Percentiles rank a stretch among this genome's conserved stretches.
Conservation (phyloP, 257 asterid genomes). For the Fraxinus pennsylvanica region DNA sequence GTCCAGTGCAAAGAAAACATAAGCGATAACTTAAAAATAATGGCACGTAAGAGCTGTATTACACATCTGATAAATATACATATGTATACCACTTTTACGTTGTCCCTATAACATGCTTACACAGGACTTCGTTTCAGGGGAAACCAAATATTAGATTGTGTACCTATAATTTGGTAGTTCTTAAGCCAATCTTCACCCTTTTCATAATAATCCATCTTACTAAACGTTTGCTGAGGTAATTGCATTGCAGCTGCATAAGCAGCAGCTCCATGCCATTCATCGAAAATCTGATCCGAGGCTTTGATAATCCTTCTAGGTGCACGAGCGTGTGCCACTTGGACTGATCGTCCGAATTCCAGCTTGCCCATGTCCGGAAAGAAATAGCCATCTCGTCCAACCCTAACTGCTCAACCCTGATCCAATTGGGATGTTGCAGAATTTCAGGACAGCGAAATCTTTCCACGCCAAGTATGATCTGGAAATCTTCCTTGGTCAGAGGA, state of each 20-base stretch:
- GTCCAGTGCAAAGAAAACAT: background rate
- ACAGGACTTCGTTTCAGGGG: background rate
- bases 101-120: too few species aligned
- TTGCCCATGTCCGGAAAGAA: too few species aligned
- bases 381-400: slow-evolving; percentile 28
- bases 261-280: slow-evolving; percentile 99
- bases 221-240: slow-evolving; percentile 71
- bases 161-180: slow-evolving; percentile 57
- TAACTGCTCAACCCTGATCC: slow-evolving; percentile 77
- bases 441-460: slow-evolving; percentile 96
- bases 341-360: slow-evolving; percentile 57
- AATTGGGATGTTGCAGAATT: slow-evolving; percentile 67
- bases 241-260: slow-evolving; percentile 57
- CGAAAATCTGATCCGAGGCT: slow-evolving; percentile 70
- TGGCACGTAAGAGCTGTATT: background rate
- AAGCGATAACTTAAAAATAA: background rate
- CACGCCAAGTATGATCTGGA: slow-evolving; percentile 78
- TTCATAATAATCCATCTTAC: slow-evolving; percentile 78
- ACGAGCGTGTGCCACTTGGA: slow-evolving; percentile 24
- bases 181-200: slow-evolving; percentile 93
- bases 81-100: too few species aligned
- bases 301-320: slow-evolving; percentile 56
- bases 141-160: slow-evolving; percentile 33
- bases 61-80: background rate
- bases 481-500: slow-evolving; percentile 86